A percentile compares a stretch with the other conserved stretches of the same genome.
Conservation (phyloP, 495 filamentous ascomycete species). For the Xylaria flabelliformis region DNA sequence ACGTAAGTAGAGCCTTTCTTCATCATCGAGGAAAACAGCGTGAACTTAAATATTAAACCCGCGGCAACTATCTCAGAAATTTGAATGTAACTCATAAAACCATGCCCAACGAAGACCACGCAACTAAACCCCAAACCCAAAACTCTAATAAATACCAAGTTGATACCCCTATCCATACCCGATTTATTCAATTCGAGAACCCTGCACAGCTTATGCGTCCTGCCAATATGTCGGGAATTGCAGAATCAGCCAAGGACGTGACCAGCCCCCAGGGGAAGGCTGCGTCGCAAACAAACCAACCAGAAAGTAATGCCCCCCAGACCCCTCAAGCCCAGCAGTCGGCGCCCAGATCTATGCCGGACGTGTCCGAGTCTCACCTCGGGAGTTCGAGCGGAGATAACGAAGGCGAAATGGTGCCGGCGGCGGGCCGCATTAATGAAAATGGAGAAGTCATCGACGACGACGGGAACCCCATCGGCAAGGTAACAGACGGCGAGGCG, state of each 20-base stretch:
- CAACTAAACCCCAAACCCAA: constrained; percentile 19
- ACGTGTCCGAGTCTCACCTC: constrained; percentile 28
- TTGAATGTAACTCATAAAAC: neutral
- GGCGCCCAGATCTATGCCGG: constrained; percentile 37
- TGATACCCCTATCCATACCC: constrained; percentile 24
- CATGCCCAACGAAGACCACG: constrained; percentile 21
- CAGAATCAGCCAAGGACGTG: constrained; percentile 30
- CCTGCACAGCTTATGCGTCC: constrained; percentile 35
- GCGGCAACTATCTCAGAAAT: neutral
- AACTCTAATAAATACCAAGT: constrained; percentile 27
- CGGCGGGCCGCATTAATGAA: constrained; percentile 42
- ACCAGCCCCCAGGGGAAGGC: constrained; percentile 29
- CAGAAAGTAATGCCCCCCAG: constrained; percentile 1
- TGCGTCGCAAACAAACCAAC: constrained; percentile 21
- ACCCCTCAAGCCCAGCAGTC: constrained; percentile 22
- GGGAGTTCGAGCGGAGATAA: constrained; percentile 34
- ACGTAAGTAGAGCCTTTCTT: constrained; percentile 20
- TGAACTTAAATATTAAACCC: constrained; percentile 21
- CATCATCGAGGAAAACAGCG: constrained; percentile 1
- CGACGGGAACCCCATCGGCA: constrained; percentile 62
- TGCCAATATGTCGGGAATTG: constrained; percentile 40
- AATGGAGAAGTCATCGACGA: constrained; percentile 52
- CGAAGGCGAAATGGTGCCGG: constrained; percentile 41
- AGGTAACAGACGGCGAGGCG: constrained; percentile 65
- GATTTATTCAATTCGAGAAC: constrained; percentile 32